A percentile compares a stretch with the other conserved stretches of the same genome.
Conservation (phyloP, 345 rosid genomes). For the Eucalyptus polyanthemos region DNA sequence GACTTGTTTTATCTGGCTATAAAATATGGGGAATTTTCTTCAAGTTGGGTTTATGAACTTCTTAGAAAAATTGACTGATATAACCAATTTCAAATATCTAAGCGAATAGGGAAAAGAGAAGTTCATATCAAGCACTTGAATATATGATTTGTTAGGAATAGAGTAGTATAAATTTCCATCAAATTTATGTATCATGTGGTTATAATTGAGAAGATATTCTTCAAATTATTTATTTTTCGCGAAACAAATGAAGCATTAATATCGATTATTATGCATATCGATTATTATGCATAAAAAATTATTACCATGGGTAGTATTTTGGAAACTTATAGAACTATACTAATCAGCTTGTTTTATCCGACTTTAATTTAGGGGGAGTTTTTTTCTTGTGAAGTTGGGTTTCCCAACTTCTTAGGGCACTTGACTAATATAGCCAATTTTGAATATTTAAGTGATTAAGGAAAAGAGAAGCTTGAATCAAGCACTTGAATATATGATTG, state of each 20-base stretch:
- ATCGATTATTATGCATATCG: background rate
- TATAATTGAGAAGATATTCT: background rate
- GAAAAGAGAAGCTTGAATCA: background rate
- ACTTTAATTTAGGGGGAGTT: background rate
- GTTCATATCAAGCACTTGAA: too few relatives aligned
- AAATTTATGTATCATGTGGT: background rate
- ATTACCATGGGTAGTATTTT: background rate
- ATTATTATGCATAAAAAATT: background rate
- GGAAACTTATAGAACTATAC: background rate
- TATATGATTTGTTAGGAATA: too few relatives aligned
- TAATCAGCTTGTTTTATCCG: background rate
- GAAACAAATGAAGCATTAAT: fast-evolving
- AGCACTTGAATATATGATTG: background rate
- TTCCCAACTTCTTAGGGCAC: background rate
- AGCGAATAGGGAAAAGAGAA: too few relatives aligned
- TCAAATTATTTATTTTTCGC: fast-evolving
- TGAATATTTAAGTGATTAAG: background rate
- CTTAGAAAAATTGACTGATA: too few relatives aligned
- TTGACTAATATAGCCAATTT: background rate
- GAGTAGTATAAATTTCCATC: too few relatives aligned
- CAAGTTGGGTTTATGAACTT: too few relatives aligned
- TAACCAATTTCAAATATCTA: too few relatives aligned
- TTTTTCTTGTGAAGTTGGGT: background rate
- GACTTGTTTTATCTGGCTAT: too few relatives aligned
- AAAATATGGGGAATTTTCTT: too few relatives aligned